phyloP scores from a whole-genome alignment of 192 early-diverging fungal species.

The Linderina pennispora region DNA sequence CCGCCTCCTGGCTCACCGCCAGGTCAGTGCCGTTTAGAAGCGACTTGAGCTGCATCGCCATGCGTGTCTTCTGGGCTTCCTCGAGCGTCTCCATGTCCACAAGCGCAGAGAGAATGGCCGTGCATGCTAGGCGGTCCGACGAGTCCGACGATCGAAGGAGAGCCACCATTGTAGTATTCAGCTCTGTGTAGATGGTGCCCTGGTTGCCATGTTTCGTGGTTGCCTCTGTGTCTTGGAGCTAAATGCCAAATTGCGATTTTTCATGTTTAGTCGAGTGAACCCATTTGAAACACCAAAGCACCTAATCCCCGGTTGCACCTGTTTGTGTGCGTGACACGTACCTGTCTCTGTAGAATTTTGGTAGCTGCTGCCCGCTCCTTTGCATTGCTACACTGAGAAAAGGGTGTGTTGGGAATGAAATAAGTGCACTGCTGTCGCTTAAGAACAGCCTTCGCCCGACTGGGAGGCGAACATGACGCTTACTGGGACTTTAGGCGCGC shows the following conservation, averaged over 20 bases:
- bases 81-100: constrained; percentile 12
- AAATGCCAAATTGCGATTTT: too few relatives aligned
- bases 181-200: constrained; percentile 15
- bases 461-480: too few relatives aligned
- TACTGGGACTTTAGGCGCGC: too few relatives aligned
- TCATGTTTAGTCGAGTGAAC: too few relatives aligned
- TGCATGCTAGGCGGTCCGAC: constrained; percentile 16
- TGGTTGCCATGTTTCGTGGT: constrained; percentile 14
- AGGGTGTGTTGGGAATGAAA: too few relatives aligned
- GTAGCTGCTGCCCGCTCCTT: not conserved
- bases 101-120: constrained; percentile 12
- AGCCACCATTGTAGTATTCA: constrained; percentile 5
- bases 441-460: too few relatives aligned
- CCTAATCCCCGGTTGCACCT: too few relatives aligned
- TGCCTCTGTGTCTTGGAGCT: constrained; percentile 16
- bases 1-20: constrained; percentile 16
- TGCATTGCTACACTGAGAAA: not conserved
- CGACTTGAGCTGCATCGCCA: constrained; percentile 10
- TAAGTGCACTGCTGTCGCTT: too few relatives aligned
- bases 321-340: too few relatives aligned
- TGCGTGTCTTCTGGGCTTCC: constrained; percentile 18
- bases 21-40: constrained; percentile 5
- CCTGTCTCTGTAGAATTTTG: not conserved
- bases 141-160: constrained; percentile 2
- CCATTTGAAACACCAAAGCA: too few relatives aligned